Base-by-base conservation (phyloP, 2,329 filamentous ascomycete species). In the Sphaerulina vaccinii region DNA sequence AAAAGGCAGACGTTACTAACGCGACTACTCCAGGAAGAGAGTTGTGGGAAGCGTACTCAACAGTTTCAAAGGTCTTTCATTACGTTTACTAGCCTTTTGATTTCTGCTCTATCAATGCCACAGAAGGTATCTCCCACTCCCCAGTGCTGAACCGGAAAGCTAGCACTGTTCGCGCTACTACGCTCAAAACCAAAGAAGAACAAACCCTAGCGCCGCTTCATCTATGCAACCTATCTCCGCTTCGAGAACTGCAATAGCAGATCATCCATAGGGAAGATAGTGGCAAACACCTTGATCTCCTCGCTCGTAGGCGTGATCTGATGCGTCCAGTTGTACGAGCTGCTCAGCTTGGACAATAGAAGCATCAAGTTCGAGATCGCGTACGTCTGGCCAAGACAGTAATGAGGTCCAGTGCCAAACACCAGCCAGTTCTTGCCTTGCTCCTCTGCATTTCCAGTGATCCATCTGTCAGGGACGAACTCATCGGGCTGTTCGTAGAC, bases 261-360 rank as follows among this genome's bases (percentile, higher is more conserved):
- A 46, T 66, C 62, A 36, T 66, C 91, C 87, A 87, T 87, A 51
- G 93, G 93, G 80, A 99, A 99, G 63, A 99, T 95, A 22, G 90
- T 96, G 35, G 93, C 93, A 75, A 97, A 99, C 61, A 97, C 92
- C 77, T 95, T 92, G 73, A 99, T 97, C 72, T 95, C 86, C 75
- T 99, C 93, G 0, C 89, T 95, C 53, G 78, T 67, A 0, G 87
- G 83, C 9, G 93, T 97, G 15, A 90, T 74, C 69, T 90, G 84
- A 72, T 99, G 93, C 70, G 85, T 81, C 92, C 92, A 97, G 72
- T 97, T 84, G 61, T 66, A 62, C 43, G 64, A 60, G 16, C 57
- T 55, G 38, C 54, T 55, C 41, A 68, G 48, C 58, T 67, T 67
- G 59, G 68, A 65, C 54, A 68, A 47, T 43, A 68, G 55, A 35